These are phyloP conservation scores for Neodidymelliopsis sp. DNA, from an alignment of 2,329 filamentous ascomycete species.

Conservation along the genomic window DNA sequence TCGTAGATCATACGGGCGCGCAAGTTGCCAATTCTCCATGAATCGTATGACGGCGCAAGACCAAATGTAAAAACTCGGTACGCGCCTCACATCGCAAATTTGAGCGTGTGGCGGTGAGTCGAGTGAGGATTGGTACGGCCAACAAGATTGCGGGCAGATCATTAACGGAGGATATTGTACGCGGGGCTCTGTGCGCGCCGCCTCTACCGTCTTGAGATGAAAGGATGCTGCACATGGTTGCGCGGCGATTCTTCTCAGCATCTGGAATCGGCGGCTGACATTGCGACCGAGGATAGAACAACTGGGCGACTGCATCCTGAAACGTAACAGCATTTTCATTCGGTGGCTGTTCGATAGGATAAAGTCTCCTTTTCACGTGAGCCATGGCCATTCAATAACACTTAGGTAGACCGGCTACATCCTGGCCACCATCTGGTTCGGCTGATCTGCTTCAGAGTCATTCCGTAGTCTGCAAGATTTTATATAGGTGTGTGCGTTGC, in stretches of 20 bases:
- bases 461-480: slow-evolving; percentile 31
- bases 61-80: slow-evolving; percentile 10
- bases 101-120: slow-evolving; percentile 32
- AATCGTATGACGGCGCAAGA: slow-evolving; percentile 20
- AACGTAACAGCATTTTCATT: slow-evolving; percentile 24
- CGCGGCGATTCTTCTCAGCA: slow-evolving; percentile 17
- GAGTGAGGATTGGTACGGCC: slow-evolving; percentile 25
- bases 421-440: slow-evolving; percentile 39
- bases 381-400: slow-evolving; percentile 21
- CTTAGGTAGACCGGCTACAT: slow-evolving; percentile 31
- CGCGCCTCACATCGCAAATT: slow-evolving; percentile 20
- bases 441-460: slow-evolving; percentile 38
- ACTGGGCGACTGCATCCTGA: slow-evolving; percentile 33
- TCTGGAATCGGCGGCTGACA: slow-evolving; percentile 2
- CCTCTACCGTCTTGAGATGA: slow-evolving; percentile 30
- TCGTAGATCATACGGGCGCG: slow-evolving; percentile 5
- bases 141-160: slow-evolving; percentile 33
- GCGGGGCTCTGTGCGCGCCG: slow-evolving; percentile 32
- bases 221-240: slow-evolving; percentile 20
- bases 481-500: slow-evolving; percentile 24
- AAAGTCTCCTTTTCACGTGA: slow-evolving; percentile 42
- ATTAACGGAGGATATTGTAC: slow-evolving; percentile 24
- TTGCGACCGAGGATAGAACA: slow-evolving; percentile 3
- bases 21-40: slow-evolving; percentile 6
- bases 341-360: slow-evolving; percentile 22